Base-by-base conservation (phyloP, 441 rosid species). In the Sinapis alba region DNA sequence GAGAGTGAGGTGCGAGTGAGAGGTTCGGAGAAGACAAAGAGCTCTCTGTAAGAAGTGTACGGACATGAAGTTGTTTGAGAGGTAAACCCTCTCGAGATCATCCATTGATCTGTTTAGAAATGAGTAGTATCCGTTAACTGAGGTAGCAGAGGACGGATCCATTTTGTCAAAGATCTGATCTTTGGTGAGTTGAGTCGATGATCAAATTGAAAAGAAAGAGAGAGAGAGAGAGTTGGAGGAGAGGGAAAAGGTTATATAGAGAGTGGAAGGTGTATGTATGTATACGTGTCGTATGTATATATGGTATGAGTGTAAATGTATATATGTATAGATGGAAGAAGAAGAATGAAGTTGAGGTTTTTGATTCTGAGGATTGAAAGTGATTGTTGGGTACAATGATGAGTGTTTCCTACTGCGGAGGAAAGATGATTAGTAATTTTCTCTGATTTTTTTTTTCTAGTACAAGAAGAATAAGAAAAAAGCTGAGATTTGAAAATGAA, bases 301-400 rank as follows among this genome's bases (percentile, higher is more conserved):
- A 7, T 11, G 7, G 13, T 32, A 26, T 26, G 51, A 53, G 28
- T 63, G 70, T 63, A 9, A 6, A 27, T 67, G 60, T 56, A 41
- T 57, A 24, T 62, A 20, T 51, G 36, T 78, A 20, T 6, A 32
- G 53, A 66, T 72, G 43, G 43, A 62, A 30, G 56, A 20, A 73
- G 47, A 51, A 78, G 77, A 21, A 47, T 26, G 64, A 30, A 51
- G 82, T 73, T 78, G 89, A 80, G 83, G 86, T 84, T 84, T 84
- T 85, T 83, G 86, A 86, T 87, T 85, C 88, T 28, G 84, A 69
- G 88, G 84, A 75, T 45, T 83, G 93, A 90, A 85, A 88, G 84
- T 85, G 90, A 88, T 88, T 84, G 92, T 87, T 89, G 93, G 89
- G 90, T 76, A 92, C 93, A 92, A 92, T 94, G 86, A 94, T 90